Base-by-base conservation (phyloP, 495 filamentous ascomycete genomes). In the Tirmania nivea region DNA sequence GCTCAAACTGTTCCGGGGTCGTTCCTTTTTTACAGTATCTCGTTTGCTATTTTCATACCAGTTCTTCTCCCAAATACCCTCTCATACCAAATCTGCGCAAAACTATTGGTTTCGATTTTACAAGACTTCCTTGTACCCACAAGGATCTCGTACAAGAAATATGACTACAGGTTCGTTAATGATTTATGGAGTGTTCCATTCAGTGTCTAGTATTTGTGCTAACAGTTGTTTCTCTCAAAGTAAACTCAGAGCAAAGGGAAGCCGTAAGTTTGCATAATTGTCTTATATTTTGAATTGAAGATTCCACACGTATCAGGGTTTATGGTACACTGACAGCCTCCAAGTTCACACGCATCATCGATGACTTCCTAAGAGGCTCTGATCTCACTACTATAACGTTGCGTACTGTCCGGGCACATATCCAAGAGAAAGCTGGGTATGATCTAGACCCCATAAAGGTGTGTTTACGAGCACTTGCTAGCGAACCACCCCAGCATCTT, bases 391-490 rank as follows among this genome's bases (percentile, higher is more conserved):
- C 86, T 35, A 81, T 97, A 55, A 92, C 90, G 25, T 83, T 86
- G 58, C 96, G 96, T 70, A 78, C 81, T 65, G 85, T 96, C 60
- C 83, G 90, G 57, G 83, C 86, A 66, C 83, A 81, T 25, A 74
- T 97, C 7, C 77, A 75, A 55, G 74, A 71, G 39, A 60, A 70
- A 11, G 73, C 87, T 39, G 76, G 80, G 54, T 78, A 86, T 71
- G 88, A 97, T 67, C 75, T 95, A 63, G 81, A 79, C 52, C 73
- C 77, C 19, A 78, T 93, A 65, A 97, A 95, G 78, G 90, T 87
- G 56, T 39, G 74, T 64, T 11, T 59, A 50, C 19, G 25, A 7
- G 25, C 25, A 31, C 25, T 31, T 31, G 2, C 25, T 7, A 31
- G 25, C 25, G 2, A 31, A 31, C 25, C n/a, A 31, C 25, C 25